Conservation (phyloP, 495 filamentous ascomycete genomes). For the Penicillium atrosanguineum region DNA sequence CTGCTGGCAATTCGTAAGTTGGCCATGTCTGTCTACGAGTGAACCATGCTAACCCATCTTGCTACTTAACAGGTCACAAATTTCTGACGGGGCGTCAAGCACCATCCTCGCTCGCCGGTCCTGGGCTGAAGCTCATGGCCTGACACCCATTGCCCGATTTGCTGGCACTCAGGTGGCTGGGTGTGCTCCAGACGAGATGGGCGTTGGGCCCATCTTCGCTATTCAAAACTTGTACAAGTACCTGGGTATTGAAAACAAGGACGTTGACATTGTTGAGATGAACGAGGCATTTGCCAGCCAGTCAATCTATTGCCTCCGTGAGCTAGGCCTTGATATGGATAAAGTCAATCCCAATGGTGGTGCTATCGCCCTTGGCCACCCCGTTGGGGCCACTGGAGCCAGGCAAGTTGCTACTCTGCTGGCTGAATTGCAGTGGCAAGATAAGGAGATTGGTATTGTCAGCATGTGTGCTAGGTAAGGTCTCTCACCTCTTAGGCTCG, state of each 20-base stretch:
- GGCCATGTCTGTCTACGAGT: neutral
- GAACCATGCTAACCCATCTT: neutral
- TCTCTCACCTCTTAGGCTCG: neutral
- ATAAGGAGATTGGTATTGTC: conserved; percentile 72
- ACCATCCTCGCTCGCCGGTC: conserved; percentile 81
- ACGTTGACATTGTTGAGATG: conserved; percentile 80
- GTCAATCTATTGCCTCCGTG: conserved; percentile 77
- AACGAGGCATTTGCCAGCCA: conserved; percentile 93
- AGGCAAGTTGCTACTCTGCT: conserved; percentile 72
- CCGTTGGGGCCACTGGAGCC: conserved; percentile 67
- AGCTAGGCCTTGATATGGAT: conserved; percentile 63
- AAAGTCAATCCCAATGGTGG: conserved; percentile 87
- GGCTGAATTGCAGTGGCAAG: conserved; percentile 63
- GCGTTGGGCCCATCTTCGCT: conserved; percentile 79
- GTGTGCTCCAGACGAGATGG: conserved; percentile 84
- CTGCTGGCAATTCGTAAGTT: conserved; percentile 57
- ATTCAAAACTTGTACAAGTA: conserved; percentile 79
- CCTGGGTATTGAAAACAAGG: conserved; percentile 63
- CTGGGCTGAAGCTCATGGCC: conserved; percentile 68
- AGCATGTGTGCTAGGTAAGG: conserved; percentile 65
- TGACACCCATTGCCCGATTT: conserved; percentile 85
- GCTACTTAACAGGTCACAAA: conserved; percentile 20
- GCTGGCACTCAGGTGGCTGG: conserved; percentile 79
- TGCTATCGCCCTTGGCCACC: conserved; percentile 72
- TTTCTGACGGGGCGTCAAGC: conserved; percentile 63